Evolutionary conservation across 2,329 filamentous ascomycete species (phyloP), one percentile per base, ranked within the genome.

Genomic region (Trichocomaceae sp.): DNA sequence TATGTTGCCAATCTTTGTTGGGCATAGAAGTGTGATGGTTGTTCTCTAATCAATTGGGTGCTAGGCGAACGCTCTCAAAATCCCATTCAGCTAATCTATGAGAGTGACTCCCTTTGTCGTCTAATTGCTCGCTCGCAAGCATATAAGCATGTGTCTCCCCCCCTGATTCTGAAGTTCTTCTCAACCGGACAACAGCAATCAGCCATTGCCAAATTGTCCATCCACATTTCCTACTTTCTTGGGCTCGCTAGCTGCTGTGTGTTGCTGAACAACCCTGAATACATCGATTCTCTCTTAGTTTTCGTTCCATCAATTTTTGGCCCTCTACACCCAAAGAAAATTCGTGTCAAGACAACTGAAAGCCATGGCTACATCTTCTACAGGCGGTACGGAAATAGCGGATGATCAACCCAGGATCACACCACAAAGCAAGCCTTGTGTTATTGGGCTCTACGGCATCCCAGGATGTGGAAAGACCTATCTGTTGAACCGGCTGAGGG

Each of bases 361-460:
- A 37, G n/a, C 4, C 33, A 37, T 37, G 33, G 2, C 12, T 37
- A 12, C 33, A 9, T 37, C 33, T 37, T 13, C 33, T 13, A 37
- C 33, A 10, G 15, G 33, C 33, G 15, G 5, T 15, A n/a, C 15
- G 12, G 6, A 15, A n/a, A 37, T n/a, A 13, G 2, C 13, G 13
- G 13, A 13, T 13, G 13, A 15, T 37, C 33, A n/a, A n/a, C 3
- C 33, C 13, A 37, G 33, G 6, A 37, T 15, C n/a, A 37, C 33
- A n/a, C 33, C 33, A 5, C 33, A 37, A n/a, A 12, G 13, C 33
- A 29, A 26, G 6, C 48, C 51, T 20, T 29, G 15, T 26, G 20
- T 83, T 17, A 64, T 84, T 29, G 80, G 79, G 2, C 50, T 84
- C 1, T 83, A 83, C 57, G 81, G 80, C 5, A 19, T 83, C 37